A percentile compares a stretch with the other conserved stretches of the same genome.
Evolutionary conservation across 495 filamentous ascomycete species (phyloP).

Genomic region (Penicillium manginii): DNA sequence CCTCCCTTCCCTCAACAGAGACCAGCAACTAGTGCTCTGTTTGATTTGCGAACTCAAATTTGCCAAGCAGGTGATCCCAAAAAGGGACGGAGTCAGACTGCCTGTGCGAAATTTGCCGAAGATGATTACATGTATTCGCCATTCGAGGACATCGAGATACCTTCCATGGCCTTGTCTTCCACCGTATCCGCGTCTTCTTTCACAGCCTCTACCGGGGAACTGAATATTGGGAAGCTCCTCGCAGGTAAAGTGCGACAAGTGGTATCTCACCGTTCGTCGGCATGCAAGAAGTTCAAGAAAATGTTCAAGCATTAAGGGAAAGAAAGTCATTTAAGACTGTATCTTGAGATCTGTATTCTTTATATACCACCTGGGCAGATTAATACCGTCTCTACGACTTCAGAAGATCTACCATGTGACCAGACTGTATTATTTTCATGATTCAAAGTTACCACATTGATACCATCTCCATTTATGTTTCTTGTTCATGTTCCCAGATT

Average conservation of each 20-base stretch:
- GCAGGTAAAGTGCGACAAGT: conserved; percentile 6
- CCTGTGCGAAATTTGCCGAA: background rate
- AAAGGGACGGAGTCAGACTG: too few relatives aligned
- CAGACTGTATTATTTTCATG: background rate
- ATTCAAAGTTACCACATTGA: background rate
- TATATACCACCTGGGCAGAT: too few relatives aligned
- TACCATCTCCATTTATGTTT: background rate
- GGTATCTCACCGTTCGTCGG: conserved; percentile 4
- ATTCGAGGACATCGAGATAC: background rate
- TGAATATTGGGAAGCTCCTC: conserved; percentile 6
- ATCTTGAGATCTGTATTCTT: too few relatives aligned
- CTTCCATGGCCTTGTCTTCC: conserved; percentile 6
- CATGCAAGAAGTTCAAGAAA: conserved; percentile 1
- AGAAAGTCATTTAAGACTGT: background rate
- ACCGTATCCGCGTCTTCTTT: conserved; percentile 1
- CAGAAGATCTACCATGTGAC: too few relatives aligned
- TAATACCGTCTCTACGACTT: background rate
- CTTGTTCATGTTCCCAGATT: background rate
- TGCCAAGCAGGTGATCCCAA: background rate
- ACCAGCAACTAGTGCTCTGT: conserved; percentile 5
- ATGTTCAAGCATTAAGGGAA: conserved; percentile 6
- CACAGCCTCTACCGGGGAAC: background rate
- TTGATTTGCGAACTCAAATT: conserved; percentile 12
- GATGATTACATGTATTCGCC: background rate
- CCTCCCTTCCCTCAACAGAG: conserved; percentile 12